Evolutionary conservation across 805 yeast genomes (phyloP), one percentile per base, ranked within the genome.

Genomic region (Candida multigemmis): DNA sequence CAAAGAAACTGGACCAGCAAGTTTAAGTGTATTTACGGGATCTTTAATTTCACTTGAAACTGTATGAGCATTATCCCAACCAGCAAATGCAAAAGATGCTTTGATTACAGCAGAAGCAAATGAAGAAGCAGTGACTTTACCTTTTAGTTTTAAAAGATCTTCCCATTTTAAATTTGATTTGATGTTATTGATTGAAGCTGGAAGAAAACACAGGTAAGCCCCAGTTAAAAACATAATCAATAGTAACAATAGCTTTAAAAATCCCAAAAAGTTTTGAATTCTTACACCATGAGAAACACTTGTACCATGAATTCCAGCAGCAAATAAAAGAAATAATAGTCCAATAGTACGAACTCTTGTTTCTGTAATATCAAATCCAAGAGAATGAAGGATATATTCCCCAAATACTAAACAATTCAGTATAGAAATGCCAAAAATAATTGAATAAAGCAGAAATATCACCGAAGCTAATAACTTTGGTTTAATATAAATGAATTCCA

Each of bases 261-360:
- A 62, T 0, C 91, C 89, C 3, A 79, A 48, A 8, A 69, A 33
- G 39, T 78, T 79, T 42, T 79, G 86, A 9, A 77, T 54, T 10
- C 51, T 43, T 2, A 80, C 65, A 0, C 87, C 87, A 36, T 64
- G 64, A 30, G 54, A 67, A 2, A 75, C 70, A 15, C 84, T 74
- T 3, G 66, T 26, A 0, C 84, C 74, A 38, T 79, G 83, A 11
- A 77, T 46, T 7, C 44, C 38, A 26, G 56, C 48, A 6, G 56
- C 48, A 22, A 43, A 12, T 36, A 50, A 41, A 19, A 53, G 28
- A 34, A 48, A 50, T 5, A 40, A 15, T 17, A 58, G 40, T 4
- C 63, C 49, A 35, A 60, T 38, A 38, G 50, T 7, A 41, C 66
- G 38, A 41, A 50, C 33, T 27, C 51, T 41, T 40, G 43, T 50